Evolutionary conservation across 108 stramenopile genomes (phyloP), one percentile per base, ranked within the genome.

Genomic region (Cyclotella distinguenda): DNA sequence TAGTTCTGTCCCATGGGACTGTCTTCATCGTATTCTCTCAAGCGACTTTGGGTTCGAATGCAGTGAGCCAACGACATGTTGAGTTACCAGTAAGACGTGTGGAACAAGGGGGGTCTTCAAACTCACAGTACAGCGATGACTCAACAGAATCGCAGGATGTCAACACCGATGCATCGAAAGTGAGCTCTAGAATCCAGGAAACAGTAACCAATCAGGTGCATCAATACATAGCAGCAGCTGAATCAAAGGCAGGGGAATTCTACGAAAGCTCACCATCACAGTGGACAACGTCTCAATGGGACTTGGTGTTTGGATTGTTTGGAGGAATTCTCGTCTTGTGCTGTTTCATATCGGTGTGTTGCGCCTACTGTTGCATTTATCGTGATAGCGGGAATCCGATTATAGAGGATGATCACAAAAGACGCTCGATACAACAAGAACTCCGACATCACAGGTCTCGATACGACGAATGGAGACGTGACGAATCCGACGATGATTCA

Each of bases 241-340:
- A 70, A 44, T 42, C 69, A 7, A 72, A 52, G 51, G 54, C 40
- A 9, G 57, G 61, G 52, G 71, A 72, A 38, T 64, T 72, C 43
- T 72, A 64, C 33, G 28, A 60, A 22, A 64, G 8, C 25, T 23
- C 71, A 35, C 71, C 71, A 2, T 55, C 62, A 1, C 46, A 72
- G 22, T 72, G 62, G 71, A 64, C 71, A 7, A 16, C 53, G 2
- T 4, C 6, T 11, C 71, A 72, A 50, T 72, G 71, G 71, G 53
- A 72, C 25, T 44, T 72, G 0, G 28, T 64, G n/a, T 55, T 46
- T 19, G 54, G 33, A 43, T 15, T 64, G 16, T 18, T 64, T 0
- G 54, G 57, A 6, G 51, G 32, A 7, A 21, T 64, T 28, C 22
- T 72, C 13, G n/a, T 50, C 11, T 15, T 34, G 25, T 72, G 71